Base-by-base conservation (phyloP, 306 rosid genomes). In the Lathyrus oleraceus region DNA sequence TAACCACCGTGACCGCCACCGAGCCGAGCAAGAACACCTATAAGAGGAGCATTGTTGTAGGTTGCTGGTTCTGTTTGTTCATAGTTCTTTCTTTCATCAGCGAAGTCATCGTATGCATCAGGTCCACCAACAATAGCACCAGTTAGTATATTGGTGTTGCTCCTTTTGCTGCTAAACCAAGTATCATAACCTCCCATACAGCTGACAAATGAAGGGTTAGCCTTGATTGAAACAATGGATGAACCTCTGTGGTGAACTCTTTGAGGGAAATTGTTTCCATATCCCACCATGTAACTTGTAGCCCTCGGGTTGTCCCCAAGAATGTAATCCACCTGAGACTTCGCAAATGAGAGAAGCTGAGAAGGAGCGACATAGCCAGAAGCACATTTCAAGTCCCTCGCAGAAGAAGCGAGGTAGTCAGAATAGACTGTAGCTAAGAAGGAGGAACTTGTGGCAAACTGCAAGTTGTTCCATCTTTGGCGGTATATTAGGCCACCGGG, bases 61-160 rank as follows among this genome's bases (percentile, higher is more conserved):
- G 99, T 94, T 58, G 99, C 99, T 57, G 99, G 99, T 63, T 94
- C 99, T 3, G 99, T 94, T 70, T 94, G 99, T 77, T 94, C 95
- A 72, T 88, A 94, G 40, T 94, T 94, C 57, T 94, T 92, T 75
- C 99, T 88, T 74, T 94, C 79, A 76, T 94, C 99, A 42, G 97
- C 99, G 48, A 94, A 94, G 85, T 94, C 83, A 74, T 94, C 99
- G 62, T 94, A 91, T 10, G 96, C 97, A 86, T 94, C 99, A 73
- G 99, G 99, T 56, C 99, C 97, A 27, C 99, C 99, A 35, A 94
- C 99, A 79, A 89, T 23, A 25, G 99, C 99, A 42, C 99, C 99
- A 0, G 88, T 75, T 39, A 94, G 96, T 1, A 82, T 85, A 59
- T 94, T 94, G 48, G 99, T 96, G 70, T 91, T 97, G 25, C 96